A percentile compares a stretch with the other conserved stretches of the same genome.
These are phyloP conservation scores for Auriscalpium vulgare DNA, from an alignment of 768 basidiomycete species.

Conservation along the genomic window DNA sequence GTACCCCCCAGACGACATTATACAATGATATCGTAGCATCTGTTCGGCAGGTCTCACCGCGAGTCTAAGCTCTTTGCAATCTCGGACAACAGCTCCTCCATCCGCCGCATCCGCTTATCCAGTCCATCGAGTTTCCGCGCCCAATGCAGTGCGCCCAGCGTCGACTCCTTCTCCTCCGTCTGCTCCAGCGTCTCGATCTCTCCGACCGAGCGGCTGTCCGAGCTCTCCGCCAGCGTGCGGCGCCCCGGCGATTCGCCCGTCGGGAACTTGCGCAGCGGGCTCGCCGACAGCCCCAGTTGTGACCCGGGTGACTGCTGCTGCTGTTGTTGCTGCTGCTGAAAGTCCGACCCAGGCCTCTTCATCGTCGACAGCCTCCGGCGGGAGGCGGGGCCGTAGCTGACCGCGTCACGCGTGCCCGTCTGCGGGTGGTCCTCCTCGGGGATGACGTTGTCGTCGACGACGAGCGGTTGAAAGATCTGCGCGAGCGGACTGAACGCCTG, in stretches of 20 bases:
- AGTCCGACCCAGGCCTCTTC: neutral
- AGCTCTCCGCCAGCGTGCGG: constrained; percentile 20
- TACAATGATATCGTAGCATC: neutral
- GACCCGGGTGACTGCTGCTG: no score
- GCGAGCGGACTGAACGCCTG: constrained; percentile 57
- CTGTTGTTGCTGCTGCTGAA: neutral
- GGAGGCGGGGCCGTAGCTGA: constrained; percentile 34
- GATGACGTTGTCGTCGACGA: constrained; percentile 40
- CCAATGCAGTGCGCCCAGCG: constrained; percentile 23
- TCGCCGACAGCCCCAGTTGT: neutral
- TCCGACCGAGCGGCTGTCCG: constrained; percentile 13
- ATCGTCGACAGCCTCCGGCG: constrained; percentile 32
- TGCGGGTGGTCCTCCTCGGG: constrained; percentile 21
- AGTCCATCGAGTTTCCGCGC: constrained; percentile 31
- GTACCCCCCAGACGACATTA: no score
- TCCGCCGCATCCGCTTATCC: constrained; percentile 38
- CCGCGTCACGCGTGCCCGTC: constrained; percentile 9
- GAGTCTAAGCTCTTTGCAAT: neutral
- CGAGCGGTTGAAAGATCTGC: constrained; percentile 63
- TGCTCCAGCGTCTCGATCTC: constrained; percentile 11
- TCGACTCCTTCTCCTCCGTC: constrained; percentile 22
- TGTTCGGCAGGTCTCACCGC: neutral
- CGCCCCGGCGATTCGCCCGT: constrained; percentile 5
- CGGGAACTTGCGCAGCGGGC: constrained; percentile 15
- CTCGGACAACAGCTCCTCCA: constrained; percentile 35